A percentile compares a stretch with the other conserved stretches of the same genome.
Conservation (phyloP, 2,329 filamentous ascomycete species). For the Botrytis tulipae region DNA sequence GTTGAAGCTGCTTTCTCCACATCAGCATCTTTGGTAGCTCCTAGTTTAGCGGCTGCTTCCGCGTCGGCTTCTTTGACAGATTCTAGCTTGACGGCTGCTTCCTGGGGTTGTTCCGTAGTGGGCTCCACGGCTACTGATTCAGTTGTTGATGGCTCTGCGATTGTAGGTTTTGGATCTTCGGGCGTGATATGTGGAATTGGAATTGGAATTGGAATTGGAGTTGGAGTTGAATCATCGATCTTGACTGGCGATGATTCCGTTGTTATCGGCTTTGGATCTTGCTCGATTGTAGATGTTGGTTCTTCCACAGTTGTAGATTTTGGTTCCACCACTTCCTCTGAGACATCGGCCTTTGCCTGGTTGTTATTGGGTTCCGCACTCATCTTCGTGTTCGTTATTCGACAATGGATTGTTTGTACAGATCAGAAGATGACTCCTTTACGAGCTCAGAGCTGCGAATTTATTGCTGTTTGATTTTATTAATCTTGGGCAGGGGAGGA, state of each 20-base stretch:
- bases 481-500: background rate
- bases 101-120: background rate
- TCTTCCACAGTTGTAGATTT: background rate
- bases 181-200: background rate
- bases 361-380: conserved; percentile 4
- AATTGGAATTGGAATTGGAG: background rate
- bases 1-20: conserved; percentile 8
- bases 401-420: background rate
- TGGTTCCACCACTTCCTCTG: background rate
- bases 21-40: conserved; percentile 7
- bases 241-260: background rate
- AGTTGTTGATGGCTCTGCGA: conserved; percentile 3
- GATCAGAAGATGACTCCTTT: background rate
- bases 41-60: conserved; percentile 14
- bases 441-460: background rate
- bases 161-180: conserved; percentile 8
- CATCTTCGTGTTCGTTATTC: background rate
- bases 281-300: background rate
- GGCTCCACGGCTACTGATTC: background rate
- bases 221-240: background rate
- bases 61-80: conserved; percentile 5
- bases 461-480: background rate
- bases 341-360: background rate
- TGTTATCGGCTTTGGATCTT: background rate
- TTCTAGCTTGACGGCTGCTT: conserved; percentile 9